Percentiles rank a stretch among this genome's conserved stretches.
Conservation (phyloP, 257 asterid species). For the Ajuga chamaepitys region DNA sequence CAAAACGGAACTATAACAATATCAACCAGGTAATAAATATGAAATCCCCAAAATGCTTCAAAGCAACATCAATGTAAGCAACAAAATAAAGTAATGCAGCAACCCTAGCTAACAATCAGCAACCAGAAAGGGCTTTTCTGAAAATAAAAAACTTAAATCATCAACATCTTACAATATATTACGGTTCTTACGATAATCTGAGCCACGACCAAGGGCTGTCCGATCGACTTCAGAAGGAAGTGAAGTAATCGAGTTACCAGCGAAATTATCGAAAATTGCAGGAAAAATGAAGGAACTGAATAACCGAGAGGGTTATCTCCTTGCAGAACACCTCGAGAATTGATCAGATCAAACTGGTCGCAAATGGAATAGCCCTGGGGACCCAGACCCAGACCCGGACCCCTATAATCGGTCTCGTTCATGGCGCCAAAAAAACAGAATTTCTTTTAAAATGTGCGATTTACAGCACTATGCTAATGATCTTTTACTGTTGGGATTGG, state of each 20-base stretch:
- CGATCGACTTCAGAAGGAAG: slow-evolving; percentile 45
- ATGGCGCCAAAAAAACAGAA: background rate
- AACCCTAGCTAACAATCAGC: too few relatives aligned
- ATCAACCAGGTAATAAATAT: background rate
- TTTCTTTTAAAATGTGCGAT: background rate
- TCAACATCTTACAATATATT: background rate
- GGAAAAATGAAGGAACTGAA: slow-evolving; percentile 40
- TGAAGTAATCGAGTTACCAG: slow-evolving; percentile 38
- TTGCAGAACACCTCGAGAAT: slow-evolving; percentile 33
- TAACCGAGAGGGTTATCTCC: slow-evolving; percentile 37
- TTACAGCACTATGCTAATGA: background rate
- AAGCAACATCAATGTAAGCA: background rate
- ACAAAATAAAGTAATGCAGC: too few relatives aligned
- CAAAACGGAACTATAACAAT: background rate
- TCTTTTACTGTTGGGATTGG: too few relatives aligned
- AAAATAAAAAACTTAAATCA: background rate
- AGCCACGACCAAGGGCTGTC: slow-evolving; percentile 59
- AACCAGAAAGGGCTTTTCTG: background rate
- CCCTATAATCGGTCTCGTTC: slow-evolving; percentile 16
- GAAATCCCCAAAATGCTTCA: background rate
- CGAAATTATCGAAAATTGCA: slow-evolving; percentile 53
- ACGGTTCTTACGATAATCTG: slow-evolving; percentile 53
- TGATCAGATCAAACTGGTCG: slow-evolving; percentile 29
- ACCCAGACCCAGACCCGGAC: slow-evolving; percentile 8
- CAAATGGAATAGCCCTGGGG: slow-evolving; percentile 28